phyloP scores from a whole-genome alignment of 2,329 filamentous ascomycete genomes.

The Colletotrichum nymphaeae region DNA sequence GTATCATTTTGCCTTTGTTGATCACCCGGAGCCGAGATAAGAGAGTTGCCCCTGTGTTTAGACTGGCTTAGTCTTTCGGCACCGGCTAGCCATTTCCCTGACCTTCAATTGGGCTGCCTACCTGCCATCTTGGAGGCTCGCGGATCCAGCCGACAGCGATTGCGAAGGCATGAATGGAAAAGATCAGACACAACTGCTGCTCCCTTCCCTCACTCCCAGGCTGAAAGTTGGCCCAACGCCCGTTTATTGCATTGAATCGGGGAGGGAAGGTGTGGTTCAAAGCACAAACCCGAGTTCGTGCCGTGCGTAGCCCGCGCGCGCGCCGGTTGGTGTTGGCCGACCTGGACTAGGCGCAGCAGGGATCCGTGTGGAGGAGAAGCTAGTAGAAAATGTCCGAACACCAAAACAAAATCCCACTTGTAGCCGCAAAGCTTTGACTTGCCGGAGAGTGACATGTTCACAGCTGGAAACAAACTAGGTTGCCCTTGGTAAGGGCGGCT shows the following conservation, averaged over 20 bases:
- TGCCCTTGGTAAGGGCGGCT: neutral
- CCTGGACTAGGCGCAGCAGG: slow-evolving; percentile 4
- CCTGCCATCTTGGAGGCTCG: neutral
- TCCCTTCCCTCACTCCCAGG: neutral
- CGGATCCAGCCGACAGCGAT: slow-evolving; percentile 17
- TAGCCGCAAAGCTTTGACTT: neutral
- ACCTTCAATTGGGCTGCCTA: neutral
- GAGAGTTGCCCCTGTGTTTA: slow-evolving; percentile 24
- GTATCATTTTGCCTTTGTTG: slow-evolving; percentile 7
- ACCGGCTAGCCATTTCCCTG: neutral
- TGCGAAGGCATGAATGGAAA: neutral
- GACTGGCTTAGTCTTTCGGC: neutral
- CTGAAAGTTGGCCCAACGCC: neutral
- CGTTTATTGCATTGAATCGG: neutral
- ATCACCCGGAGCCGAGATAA: slow-evolving; percentile 21
- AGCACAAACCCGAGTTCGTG: slow-evolving; percentile 19
- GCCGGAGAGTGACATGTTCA: neutral
- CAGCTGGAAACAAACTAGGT: neutral
- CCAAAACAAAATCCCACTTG: neutral
- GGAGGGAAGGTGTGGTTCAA: neutral
- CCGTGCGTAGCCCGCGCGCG: slow-evolving; percentile 18
- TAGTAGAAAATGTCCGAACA: neutral
- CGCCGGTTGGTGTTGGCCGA: neutral
- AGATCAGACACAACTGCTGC: neutral
- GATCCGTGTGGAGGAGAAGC: neutral